Base-by-base conservation (phyloP, 2,329 filamentous ascomycete genomes). In the Colletotrichum limetticola region DNA sequence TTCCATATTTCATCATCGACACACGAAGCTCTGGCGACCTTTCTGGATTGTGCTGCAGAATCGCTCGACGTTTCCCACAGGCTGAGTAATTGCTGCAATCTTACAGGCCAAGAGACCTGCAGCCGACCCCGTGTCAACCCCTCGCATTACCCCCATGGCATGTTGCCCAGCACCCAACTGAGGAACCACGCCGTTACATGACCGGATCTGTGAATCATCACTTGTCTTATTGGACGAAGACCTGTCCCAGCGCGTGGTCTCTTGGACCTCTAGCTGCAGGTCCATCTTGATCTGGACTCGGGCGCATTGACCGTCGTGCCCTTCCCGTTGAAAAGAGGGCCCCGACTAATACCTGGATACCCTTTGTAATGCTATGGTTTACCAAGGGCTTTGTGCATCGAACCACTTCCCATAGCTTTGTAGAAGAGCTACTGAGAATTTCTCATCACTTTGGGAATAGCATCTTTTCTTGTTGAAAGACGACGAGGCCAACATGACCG, bases 1-100 rank as follows among this genome's bases (percentile, higher is more conserved):
- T 59, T 65, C 66, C 62, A 64, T 66, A 75, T 70, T 75, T 72
- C 74, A 74, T 72, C 72, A 74, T 74, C 74, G 42, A 66, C 65
- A 46, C 57, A 22, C 69, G 56, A 72, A 65, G 64, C 68, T 72
- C 70, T 61, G 60, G 49, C 49, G 32, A 30, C 66, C 49, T 22
- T 61, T 61, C 68, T 68, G 68, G 68, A 64, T 55, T n/a, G 42
- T 68, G 55, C 42, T 74, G 64, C 46, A 61, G 56, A 68, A 60
- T 69, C 26, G 7, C 49, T 72, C 37, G 42, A 69, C 62, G 60
- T 55, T 61, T 42, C n/a, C 24, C 60, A 37, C 22, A 49, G 32
- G 77, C 77, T 79, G 76, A 77, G 76, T 78, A 79, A 79, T 78
- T 76, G 66, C 75, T 73, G 72, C 72, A 52, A 63, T 75, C 76